phyloP scores from a whole-genome alignment of 1,284 basidiomycete species.

The Heterobasidion occidentale region DNA sequence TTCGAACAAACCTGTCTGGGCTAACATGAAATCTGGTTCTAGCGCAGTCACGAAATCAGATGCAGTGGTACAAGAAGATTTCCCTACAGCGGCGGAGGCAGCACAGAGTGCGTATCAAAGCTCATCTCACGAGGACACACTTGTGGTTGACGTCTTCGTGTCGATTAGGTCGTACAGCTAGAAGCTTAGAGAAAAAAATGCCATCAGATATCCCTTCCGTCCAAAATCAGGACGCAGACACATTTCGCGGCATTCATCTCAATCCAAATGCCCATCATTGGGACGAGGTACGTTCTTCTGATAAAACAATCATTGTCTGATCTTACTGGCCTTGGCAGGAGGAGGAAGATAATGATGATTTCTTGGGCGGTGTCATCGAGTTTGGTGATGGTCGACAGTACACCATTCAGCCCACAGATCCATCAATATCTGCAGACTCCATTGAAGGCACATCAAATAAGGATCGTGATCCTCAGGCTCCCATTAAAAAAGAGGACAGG shows the following conservation, averaged over 20 bases:
- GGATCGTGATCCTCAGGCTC: slow-evolving; percentile 12
- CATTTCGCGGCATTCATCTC: slow-evolving; percentile 86
- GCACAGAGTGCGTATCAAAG: slow-evolving; percentile 53
- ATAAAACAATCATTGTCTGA: background rate
- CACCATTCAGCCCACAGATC: slow-evolving; percentile 36
- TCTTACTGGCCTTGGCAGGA: slow-evolving; percentile 33
- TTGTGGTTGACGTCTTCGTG: slow-evolving; percentile 7
- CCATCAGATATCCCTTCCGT: slow-evolving; percentile 43
- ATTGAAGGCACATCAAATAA: background rate
- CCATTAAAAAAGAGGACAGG: slow-evolving; percentile 68
- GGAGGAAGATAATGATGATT: slow-evolving; percentile 89
- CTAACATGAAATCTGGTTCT: slow-evolving; percentile 37
- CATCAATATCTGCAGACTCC: background rate
- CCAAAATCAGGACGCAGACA: slow-evolving; percentile 56
- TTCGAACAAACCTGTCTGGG: slow-evolving; percentile 53
- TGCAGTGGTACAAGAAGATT: slow-evolving; percentile 47
- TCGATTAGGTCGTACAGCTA: slow-evolving; percentile 18
- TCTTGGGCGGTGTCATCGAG: slow-evolving; percentile 83
- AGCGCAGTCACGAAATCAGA: slow-evolving; percentile 27
- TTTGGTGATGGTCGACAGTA: slow-evolving; percentile 90
- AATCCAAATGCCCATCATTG: slow-evolving; percentile 92
- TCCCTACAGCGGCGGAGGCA: slow-evolving; percentile 91
- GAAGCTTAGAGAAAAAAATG: slow-evolving; percentile 21
- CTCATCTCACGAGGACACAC: background rate
- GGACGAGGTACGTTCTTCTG: slow-evolving; percentile 73